These are phyloP conservation scores for Suillus luteus DNA, from an alignment of 768 basidiomycete species.

Conservation along the genomic window DNA sequence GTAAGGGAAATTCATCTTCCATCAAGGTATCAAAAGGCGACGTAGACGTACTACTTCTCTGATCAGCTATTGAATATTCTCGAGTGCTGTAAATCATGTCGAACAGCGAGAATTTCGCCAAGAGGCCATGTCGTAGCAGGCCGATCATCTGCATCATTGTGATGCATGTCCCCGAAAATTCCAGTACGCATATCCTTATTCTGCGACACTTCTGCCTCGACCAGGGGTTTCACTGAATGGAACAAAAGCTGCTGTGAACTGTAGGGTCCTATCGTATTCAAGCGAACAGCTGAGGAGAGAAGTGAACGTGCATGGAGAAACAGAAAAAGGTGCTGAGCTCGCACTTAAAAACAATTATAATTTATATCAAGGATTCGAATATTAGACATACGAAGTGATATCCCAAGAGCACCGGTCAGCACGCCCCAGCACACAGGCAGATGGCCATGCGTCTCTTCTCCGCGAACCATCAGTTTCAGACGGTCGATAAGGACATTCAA, in stretches of 20 bases:
- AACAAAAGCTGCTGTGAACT: slow-evolving; percentile 85
- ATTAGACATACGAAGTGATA: slow-evolving; percentile 60
- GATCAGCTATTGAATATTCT: slow-evolving; percentile 89
- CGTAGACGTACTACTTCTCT: neutral
- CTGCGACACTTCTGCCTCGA: slow-evolving; percentile 52
- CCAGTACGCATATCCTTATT: slow-evolving; percentile 55
- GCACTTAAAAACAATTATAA: slow-evolving; percentile 48
- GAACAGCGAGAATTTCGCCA: slow-evolving; percentile 85
- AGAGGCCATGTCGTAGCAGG: slow-evolving; percentile 96
- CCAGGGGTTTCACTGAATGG: slow-evolving; percentile 66
- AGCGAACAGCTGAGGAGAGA: slow-evolving; percentile 87
- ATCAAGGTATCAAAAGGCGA: neutral
- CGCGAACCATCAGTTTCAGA: slow-evolving; percentile 69
- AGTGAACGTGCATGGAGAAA: slow-evolving; percentile 91
- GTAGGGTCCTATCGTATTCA: slow-evolving; percentile 94
- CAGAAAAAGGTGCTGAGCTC: slow-evolving; percentile 83
- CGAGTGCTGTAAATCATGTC: slow-evolving; percentile 95
- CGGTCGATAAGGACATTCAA: slow-evolving; percentile 52
- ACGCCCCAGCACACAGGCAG: slow-evolving; percentile 91
- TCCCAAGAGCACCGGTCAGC: slow-evolving; percentile 72
- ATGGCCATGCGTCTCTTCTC: slow-evolving; percentile 73
- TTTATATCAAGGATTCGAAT: slow-evolving; percentile 9
- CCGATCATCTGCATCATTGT: slow-evolving; percentile 41
- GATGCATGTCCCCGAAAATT: slow-evolving; percentile 25
- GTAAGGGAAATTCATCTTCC: neutral